These are phyloP conservation scores for Pelargonium myrrhifolium DNA, from an alignment of 441 rosid species.

Conservation along the genomic window DNA sequence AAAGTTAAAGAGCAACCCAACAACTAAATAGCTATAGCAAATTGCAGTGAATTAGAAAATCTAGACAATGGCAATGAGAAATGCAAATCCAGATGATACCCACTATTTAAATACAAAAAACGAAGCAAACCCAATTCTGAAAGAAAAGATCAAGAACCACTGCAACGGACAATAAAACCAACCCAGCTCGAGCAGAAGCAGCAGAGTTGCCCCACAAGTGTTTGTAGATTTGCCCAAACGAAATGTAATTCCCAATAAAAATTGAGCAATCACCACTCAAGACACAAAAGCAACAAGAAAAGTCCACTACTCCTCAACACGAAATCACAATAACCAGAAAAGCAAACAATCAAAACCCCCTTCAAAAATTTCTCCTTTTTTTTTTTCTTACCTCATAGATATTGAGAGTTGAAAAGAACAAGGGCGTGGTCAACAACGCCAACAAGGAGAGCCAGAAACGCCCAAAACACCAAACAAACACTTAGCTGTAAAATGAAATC, in stretches of 20 bases:
- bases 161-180: neutral
- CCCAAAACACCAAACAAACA: constrained; percentile 16
- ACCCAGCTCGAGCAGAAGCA: neutral
- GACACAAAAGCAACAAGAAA: neutral
- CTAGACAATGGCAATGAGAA: constrained; percentile 2
- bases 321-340: neutral
- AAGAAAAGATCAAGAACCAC: neutral
- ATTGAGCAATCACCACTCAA: neutral
- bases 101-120: neutral
- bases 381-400: constrained; percentile 1
- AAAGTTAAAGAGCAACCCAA: neutral
- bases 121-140: neutral
- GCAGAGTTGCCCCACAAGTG: constrained; percentile 5
- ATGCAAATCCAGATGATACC: neutral
- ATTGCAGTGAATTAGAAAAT: neutral
- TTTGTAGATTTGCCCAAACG: constrained; percentile 3
- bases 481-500: constrained; percentile 13
- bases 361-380: neutral
- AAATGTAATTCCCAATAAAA: neutral
- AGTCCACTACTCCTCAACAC: neutral
- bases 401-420: neutral
- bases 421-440: constrained; percentile 15
- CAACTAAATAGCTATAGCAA: neutral
- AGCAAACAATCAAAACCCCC: constrained; percentile 5
- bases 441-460: constrained; percentile 13